A percentile compares a stretch with the other conserved stretches of the same genome.
Evolutionary conservation across 2,329 filamentous ascomycete genomes (phyloP).

Genomic region (Fusarium robinianum): DNA sequence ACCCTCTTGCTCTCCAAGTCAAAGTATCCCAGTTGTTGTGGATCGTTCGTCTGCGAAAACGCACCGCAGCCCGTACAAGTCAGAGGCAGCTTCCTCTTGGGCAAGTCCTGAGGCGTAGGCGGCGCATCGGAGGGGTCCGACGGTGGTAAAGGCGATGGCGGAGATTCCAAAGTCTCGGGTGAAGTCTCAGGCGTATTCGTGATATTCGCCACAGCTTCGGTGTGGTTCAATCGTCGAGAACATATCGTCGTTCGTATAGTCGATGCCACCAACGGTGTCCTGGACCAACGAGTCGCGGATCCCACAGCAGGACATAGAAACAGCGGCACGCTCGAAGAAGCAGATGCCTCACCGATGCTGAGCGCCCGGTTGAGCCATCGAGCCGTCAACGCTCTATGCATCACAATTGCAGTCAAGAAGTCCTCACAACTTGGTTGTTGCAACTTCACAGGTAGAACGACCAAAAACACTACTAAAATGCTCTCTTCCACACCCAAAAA

Average conservation of each 20-base stretch:
- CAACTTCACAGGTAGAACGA: slow-evolving; percentile 1
- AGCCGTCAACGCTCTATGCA: slow-evolving; percentile 51
- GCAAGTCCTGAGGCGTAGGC: neutral
- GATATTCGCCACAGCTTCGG: slow-evolving; percentile 25
- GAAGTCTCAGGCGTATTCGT: neutral
- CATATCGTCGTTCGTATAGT: slow-evolving; percentile 18
- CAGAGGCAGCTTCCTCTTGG: slow-evolving; percentile 50
- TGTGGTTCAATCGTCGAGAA: slow-evolving; percentile 37
- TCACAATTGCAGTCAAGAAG: slow-evolving; percentile 29
- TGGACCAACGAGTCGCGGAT: slow-evolving; percentile 26
- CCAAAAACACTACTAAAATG: neutral
- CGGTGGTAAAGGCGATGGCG: neutral
- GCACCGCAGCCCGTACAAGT: slow-evolving; percentile 70
- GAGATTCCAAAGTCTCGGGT: no score
- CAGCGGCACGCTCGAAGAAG: slow-evolving; percentile 48
- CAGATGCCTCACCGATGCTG: slow-evolving; percentile 46
- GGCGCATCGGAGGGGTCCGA: neutral
- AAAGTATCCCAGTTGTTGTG: slow-evolving; percentile 61
- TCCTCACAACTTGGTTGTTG: slow-evolving; percentile 5
- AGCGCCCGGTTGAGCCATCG: slow-evolving; percentile 51
- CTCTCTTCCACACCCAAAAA: slow-evolving; percentile 24
- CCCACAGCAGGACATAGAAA: slow-evolving; percentile 54
- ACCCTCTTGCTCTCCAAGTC: slow-evolving; percentile 56
- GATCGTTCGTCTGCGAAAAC: slow-evolving; percentile 59
- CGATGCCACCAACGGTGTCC: slow-evolving; percentile 12